Evolutionary conservation across 306 rosid species (phyloP).

Genomic region (Geum urbanum): DNA sequence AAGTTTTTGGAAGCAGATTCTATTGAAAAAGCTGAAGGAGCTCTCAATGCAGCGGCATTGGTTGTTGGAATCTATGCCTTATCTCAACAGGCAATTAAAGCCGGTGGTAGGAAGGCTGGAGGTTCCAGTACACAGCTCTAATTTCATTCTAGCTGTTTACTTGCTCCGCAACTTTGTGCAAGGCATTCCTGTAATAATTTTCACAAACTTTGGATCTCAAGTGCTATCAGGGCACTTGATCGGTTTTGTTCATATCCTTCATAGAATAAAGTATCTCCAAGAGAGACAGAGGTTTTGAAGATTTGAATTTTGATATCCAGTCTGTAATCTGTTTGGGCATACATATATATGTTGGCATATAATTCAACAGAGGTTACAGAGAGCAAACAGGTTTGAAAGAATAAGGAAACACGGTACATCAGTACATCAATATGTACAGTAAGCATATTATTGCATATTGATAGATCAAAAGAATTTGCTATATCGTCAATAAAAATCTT

Average conservation of each 20-base stretch:
- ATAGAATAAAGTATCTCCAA: not conserved
- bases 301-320: not conserved
- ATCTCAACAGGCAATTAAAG: too few relatives aligned
- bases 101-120: not conserved
- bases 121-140: not conserved
- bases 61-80: not conserved
- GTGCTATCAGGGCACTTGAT: not conserved
- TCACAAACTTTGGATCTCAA: not conserved
- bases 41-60: not conserved
- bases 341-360: not conserved
- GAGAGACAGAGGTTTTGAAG: not conserved
- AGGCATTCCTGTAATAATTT: not conserved
- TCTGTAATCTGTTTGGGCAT: too few relatives aligned
- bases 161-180: not conserved
- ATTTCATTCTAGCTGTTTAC: not conserved
- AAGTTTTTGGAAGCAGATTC: not conserved
- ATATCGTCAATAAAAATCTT: not conserved
- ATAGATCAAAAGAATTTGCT: not conserved
- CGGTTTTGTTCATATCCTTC: not conserved
- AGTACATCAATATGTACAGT: not conserved
- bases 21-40: not conserved
- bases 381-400: not conserved
- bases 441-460: not conserved
- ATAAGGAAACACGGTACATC: not conserved
- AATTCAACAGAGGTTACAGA: not conserved